These are phyloP conservation scores for Hydnum rufescens DNA, from an alignment of 768 basidiomycete genomes.

Conservation along the genomic window DNA sequence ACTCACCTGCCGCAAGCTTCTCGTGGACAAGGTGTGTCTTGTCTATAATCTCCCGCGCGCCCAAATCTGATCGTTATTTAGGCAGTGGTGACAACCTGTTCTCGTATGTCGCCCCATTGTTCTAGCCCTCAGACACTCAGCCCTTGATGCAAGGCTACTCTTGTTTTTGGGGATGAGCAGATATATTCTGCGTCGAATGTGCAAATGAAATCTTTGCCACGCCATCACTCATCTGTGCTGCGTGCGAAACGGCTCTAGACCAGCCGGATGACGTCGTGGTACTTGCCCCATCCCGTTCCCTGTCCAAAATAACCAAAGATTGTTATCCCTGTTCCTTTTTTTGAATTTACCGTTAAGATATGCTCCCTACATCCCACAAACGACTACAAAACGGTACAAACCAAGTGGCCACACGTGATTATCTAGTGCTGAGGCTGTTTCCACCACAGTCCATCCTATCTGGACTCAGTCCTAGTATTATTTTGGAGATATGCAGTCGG, in stretches of 20 bases:
- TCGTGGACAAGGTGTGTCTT: slow-evolving; percentile 35
- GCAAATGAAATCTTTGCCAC: slow-evolving; percentile 68
- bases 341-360: slow-evolving; percentile 25
- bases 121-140: slow-evolving; percentile 79
- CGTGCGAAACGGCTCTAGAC: slow-evolving; percentile 59
- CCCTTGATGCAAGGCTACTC: slow-evolving; percentile 22
- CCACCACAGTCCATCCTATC: slow-evolving; percentile 55
- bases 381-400: slow-evolving; percentile 68
- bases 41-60: neutral
- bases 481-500: slow-evolving; percentile 71
- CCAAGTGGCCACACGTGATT: neutral
- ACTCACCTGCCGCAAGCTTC: slow-evolving; percentile 37
- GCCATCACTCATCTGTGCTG: slow-evolving; percentile 52
- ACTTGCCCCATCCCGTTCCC: slow-evolving; percentile 2
- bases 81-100: slow-evolving; percentile 38
- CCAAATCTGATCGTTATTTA: neutral
- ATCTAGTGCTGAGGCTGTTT: neutral
- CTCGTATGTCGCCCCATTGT: slow-evolving; percentile 27
- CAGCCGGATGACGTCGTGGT: slow-evolving; percentile 68
- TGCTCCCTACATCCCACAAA: slow-evolving; percentile 72
- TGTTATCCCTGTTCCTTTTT: neutral
- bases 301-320: slow-evolving; percentile 15
- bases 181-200: slow-evolving; percentile 35
- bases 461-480: slow-evolving; percentile 51
- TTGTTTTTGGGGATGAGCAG: neutral